Evolutionary conservation across 1,284 basidiomycete species (phyloP), one percentile per base, ranked within the genome.

Genomic region (Coniferiporia sulphurascens): DNA sequence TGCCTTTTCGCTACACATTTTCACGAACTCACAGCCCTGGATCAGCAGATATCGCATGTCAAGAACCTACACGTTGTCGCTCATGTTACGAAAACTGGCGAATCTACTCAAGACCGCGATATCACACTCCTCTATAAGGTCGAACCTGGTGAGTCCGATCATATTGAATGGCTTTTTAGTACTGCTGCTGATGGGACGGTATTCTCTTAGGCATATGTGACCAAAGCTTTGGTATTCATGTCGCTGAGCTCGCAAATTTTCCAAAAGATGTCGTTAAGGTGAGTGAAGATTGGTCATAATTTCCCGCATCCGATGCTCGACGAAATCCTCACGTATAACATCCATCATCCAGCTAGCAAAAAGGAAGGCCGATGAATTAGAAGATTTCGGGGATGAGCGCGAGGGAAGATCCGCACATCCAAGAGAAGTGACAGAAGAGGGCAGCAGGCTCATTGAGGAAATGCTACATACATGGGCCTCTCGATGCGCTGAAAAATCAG

Each of bases 1-100:
- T 97, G 94, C 69, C 79, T 99, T 5, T 99, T 99, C 68, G 97
- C 97, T 0, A 98, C 96, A 0, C 95, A 99, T 71, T 99, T 98
- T 75, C 96, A 99, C 73, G 97, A 99, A 71, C 79, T 99, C 17
- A 99, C 97, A 0, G 87, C 89, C 0, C 81, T 99, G 10, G 91
- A 95, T 56, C 87, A 93, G 71, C 85, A 95, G 72, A 79, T 96
- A 34, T 64, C 80, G 0, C 90, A 95, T 66, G 95, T 99, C 56
- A 91, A 93, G 73, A 99, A 99, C 71, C 72, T 97, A 38, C 95
- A 99, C 68, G 96, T 99, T 48, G 93, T 95, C 6, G 96, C 97
- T 3, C 93, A 97, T 69, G 94, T 99, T 32, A 81, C 84, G 9
- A 74, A 82, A 32, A 73, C 72, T 0, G 78, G 78, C n/a, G 76